Evolutionary conservation across 2,329 filamentous ascomycete species (phyloP), one percentile per base, ranked within the genome.

Genomic region (Thelonectria rubi): DNA sequence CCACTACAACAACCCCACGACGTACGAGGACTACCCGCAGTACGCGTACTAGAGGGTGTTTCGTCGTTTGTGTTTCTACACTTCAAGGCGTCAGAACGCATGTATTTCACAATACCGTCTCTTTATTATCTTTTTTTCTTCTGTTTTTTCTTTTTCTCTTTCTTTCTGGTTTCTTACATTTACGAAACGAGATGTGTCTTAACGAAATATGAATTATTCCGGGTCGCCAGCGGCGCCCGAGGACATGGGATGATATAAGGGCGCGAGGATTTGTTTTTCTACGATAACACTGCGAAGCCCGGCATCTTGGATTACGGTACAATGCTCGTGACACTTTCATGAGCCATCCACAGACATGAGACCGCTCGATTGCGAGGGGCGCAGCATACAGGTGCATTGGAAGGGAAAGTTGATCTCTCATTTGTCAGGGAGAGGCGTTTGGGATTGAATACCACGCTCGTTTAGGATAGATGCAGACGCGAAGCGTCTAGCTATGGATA

Each of bases 101-200:
- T 72, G 65, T 72, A 69, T 68, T 71, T 59, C 70, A 67, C 46
- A 54, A 64, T 65, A 69, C 39, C 50, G 60, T 51, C 60, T 64
- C 66, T 55, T 55, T 63, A 60, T 70, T 62, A 49, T 34, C 24
- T 48, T 55, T 40, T 47, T 66, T 55, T 60, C 60, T 40, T 64
- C 50, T 55, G 52, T 53, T 66, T 64, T 58, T 63, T 60, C 52
- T 67, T 65, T 59, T 64, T 66, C 65, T 61, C 59, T 58, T 48
- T 66, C 51, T 69, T 65, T 63, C 65, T 69, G 67, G 67, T 73
- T 72, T 67, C 63, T 63, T 59, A 64, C 55, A 69, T 58, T 68
- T 47, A 73, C 65, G 72, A 74, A 72, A 73, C 65, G 69, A 72
- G 66, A 75, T 65, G 67, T 73, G 71, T 73, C 67, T 74, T 76